These are phyloP conservation scores for Pogostemon cablin DNA, from an alignment of 257 asterid genomes.

Conservation along the genomic window DNA sequence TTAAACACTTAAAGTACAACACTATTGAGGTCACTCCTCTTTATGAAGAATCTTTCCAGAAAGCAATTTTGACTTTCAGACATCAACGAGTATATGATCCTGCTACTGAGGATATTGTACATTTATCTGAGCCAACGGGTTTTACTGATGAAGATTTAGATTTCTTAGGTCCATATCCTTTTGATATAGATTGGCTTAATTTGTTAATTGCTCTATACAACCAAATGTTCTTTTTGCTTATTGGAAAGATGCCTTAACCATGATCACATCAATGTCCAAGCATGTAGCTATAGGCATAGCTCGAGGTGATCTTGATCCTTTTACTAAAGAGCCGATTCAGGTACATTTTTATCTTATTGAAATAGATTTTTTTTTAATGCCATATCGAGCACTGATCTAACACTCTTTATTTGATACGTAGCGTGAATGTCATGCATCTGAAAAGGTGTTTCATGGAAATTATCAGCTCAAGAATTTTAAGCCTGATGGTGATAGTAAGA, in stretches of 20 bases:
- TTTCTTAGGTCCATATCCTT: conserved; percentile 99
- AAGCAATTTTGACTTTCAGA: conserved; percentile 81
- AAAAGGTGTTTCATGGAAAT: conserved; percentile 42
- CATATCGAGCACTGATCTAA: conserved; percentile 8
- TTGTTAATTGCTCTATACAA: conserved; percentile 20
- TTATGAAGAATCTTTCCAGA: conserved; percentile 85
- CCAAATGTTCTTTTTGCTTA: conserved; percentile 25
- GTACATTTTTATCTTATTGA: conserved; percentile 41
- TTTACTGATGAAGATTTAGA: conserved; percentile 53
- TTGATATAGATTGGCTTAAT: conserved; percentile 25
- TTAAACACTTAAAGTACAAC: conserved; percentile 82
- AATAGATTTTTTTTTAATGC: conserved; percentile 4
- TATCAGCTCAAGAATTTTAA: conserved; percentile 64
- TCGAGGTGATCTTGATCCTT: conserved; percentile 84
- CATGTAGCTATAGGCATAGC: conserved; percentile 87
- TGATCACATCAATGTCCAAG: conserved; percentile 63
- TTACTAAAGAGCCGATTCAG: conserved; percentile 76
- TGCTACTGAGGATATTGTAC: conserved; percentile 55
- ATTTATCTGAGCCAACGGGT: conserved; percentile 61
- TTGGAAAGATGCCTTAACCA: conserved; percentile 62
- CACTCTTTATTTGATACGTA: conserved; percentile 35
- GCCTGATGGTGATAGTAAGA: conserved; percentile 64
- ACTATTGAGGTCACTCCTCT: conserved; percentile 61
- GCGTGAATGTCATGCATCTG: conserved; percentile 49
- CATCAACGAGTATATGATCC: conserved; percentile 93